Conservation (phyloP, 331 rosid genomes). For the Rhamnella rubrinervis region DNA sequence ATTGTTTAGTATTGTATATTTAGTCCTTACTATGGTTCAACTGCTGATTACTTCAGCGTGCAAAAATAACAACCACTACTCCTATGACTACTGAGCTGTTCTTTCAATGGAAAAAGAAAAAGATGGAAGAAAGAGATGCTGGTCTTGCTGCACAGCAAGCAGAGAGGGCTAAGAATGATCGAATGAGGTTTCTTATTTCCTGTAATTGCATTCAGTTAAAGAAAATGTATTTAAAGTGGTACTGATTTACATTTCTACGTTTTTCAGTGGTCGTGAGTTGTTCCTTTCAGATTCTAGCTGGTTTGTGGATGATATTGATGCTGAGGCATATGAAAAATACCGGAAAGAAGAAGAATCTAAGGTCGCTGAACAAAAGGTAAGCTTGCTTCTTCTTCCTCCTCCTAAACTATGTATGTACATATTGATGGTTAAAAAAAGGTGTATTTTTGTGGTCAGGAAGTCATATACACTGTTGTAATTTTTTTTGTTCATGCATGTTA, state of each 20-base stretch:
- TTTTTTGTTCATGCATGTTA: not conserved
- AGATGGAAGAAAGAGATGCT: constrained; percentile 86
- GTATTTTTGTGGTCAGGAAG: not conserved
- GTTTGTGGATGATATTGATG: constrained; percentile 97
- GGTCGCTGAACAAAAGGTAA: constrained; percentile 52
- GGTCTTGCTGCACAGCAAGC: constrained; percentile 84
- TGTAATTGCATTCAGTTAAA: not conserved
- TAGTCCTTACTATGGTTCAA: constrained; percentile 6
- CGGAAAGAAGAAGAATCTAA: constrained; percentile 60
- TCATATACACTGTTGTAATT: not conserved
- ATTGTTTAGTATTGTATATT: not conserved
- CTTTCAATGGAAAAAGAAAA: constrained; percentile 88
- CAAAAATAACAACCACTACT: constrained; percentile 64
- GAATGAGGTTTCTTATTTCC: constrained; percentile 71
- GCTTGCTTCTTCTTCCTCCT: not conserved
- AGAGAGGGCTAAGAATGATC: constrained; percentile 95
- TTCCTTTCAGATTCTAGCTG: constrained; percentile 85
- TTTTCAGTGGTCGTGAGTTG: constrained; percentile 92
- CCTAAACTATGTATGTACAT: not conserved
- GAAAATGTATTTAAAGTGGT: not conserved
- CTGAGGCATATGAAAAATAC: constrained; percentile 83
- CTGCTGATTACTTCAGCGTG: constrained; percentile 53
- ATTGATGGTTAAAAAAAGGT: not conserved
- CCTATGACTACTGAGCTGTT: constrained; percentile 88
- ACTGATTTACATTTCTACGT: constrained; percentile 17